Conservation (phyloP, 2,329 filamentous ascomycete genomes). For the Aspergillus ibericus region DNA sequence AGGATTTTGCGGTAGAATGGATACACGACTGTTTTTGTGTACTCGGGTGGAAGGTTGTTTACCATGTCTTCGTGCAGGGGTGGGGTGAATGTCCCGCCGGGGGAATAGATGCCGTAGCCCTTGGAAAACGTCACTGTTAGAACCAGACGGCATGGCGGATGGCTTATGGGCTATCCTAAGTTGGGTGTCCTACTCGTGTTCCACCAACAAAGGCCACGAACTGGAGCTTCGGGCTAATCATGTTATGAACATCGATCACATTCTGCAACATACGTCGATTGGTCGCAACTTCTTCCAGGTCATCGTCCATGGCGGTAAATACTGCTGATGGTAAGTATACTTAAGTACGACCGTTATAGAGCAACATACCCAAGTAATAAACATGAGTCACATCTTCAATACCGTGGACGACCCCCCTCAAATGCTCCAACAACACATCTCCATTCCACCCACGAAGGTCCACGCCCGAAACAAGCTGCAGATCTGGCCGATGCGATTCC, state of each 20-base stretch:
- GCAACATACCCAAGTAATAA: slow-evolving; percentile 38
- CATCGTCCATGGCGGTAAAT: slow-evolving; percentile 22
- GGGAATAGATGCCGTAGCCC: slow-evolving; percentile 26
- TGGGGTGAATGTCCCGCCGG: slow-evolving; percentile 29
- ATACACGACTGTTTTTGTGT: slow-evolving; percentile 34
- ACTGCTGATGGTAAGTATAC: slow-evolving; percentile 7
- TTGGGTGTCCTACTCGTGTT: slow-evolving; percentile 14
- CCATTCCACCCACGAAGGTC: slow-evolving; percentile 16
- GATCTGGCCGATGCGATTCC: slow-evolving; percentile 17
- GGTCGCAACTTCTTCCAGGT: slow-evolving; percentile 15
- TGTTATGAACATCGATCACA: slow-evolving; percentile 35
- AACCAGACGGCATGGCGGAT: no score
- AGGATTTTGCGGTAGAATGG: slow-evolving; percentile 26
- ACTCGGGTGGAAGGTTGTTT: slow-evolving; percentile 28
- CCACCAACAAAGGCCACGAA: slow-evolving; percentile 38
- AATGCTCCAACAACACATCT: slow-evolving; percentile 18
- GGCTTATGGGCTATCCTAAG: no score
- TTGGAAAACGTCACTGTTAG: slow-evolving; percentile 4
- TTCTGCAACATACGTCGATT: slow-evolving; percentile 33
- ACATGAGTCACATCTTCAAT: slow-evolving; percentile 42
- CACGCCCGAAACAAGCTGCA: slow-evolving; percentile 36
- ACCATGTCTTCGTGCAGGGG: slow-evolving; percentile 33
- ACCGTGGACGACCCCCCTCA: slow-evolving; percentile 37
- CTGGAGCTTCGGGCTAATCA: slow-evolving; percentile 28
- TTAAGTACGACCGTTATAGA: background rate